Evolutionary conservation across 1,139 yeast species (phyloP), one percentile per base, ranked within the genome.

Genomic region (Kodamaea arcana): DNA sequence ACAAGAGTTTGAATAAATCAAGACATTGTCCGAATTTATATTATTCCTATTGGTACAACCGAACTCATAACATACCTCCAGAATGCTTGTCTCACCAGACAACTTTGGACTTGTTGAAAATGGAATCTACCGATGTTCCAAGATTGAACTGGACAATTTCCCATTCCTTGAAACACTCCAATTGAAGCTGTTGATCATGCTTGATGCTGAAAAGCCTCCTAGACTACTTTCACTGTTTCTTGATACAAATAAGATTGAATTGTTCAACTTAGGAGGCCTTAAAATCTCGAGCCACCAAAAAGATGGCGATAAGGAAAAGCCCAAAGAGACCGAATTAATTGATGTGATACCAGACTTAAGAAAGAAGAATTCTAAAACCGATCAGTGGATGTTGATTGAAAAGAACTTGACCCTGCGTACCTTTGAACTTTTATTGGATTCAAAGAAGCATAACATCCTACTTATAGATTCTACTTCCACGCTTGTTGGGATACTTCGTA

Each of bases 31-130:
- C n/a, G n/a, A n/a, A n/a, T n/a, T n/a, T n/a, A n/a, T n/a, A n/a
- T n/a, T n/a, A n/a, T n/a, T n/a, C n/a, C n/a, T n/a, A n/a, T n/a
- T n/a, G n/a, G n/a, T n/a, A n/a, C n/a, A n/a, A n/a, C n/a, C n/a
- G n/a, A n/a, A n/a, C n/a, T n/a, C n/a, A n/a, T n/a, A n/a, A n/a
- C n/a, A n/a, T n/a, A n/a, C n/a, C n/a, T n/a, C n/a, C n/a, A n/a
- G n/a, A n/a, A 82, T 83, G 92, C 62, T 83, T 31, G 84, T 83
- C 0, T 87, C 90, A 3, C 92, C 94, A 4, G 85, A 82, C 30
- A 81, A 80, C 55, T 83, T 80, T 58, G 90, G 90, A 0, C 64
- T 83, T 20, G 92, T 83, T 9, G 92, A 83, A 52, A 76, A 77
- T 23, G 90, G 90, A 0, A 62, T 83, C 3, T 82, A 75, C 55